Percentiles rank a stretch among this genome's conserved stretches.
Conservation (phyloP, 805 yeast genomes). For the Yarrowia yakushimensis region DNA sequence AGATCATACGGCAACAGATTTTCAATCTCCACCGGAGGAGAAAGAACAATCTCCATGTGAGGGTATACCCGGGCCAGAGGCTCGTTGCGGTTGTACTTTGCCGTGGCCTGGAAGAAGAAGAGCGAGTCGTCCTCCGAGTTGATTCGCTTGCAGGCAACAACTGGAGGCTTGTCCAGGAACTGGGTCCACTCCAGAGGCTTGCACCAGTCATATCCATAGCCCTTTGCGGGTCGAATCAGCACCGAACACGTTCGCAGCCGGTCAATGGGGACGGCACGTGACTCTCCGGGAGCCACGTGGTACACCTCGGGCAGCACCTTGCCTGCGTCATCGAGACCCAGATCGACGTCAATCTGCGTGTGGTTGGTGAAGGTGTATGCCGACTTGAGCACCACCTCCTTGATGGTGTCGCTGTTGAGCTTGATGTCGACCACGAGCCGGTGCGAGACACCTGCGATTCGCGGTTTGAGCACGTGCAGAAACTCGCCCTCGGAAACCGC, state of each 20-base stretch:
- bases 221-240: constrained; percentile 58
- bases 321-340: constrained; percentile 39
- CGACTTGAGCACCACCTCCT: constrained; percentile 72
- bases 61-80: constrained; percentile 77
- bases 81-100: constrained; percentile 59
- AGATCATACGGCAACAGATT: constrained; percentile 82
- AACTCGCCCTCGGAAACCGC: constrained; percentile 83
- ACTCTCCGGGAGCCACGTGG: constrained; percentile 51
- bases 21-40: constrained; percentile 83
- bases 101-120: constrained; percentile 71
- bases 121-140: constrained; percentile 37
- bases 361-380: constrained; percentile 67
- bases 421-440: constrained; percentile 69
- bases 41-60: constrained; percentile 67
- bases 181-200: constrained; percentile 38
- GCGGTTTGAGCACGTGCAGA: constrained; percentile 62
- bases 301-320: constrained; percentile 39
- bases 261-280: constrained; percentile 71
- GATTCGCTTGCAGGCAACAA: constrained; percentile 56
- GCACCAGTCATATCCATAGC: constrained; percentile 66
- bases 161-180: constrained; percentile 61
- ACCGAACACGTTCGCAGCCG: constrained; percentile 57
- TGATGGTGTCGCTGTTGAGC: constrained; percentile 65
- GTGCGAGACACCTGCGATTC: constrained; percentile 59
- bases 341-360: constrained; percentile 54